These are phyloP conservation scores for Aureobasidium sp. DNA, from an alignment of 2,329 filamentous ascomycete species.

Conservation along the genomic window DNA sequence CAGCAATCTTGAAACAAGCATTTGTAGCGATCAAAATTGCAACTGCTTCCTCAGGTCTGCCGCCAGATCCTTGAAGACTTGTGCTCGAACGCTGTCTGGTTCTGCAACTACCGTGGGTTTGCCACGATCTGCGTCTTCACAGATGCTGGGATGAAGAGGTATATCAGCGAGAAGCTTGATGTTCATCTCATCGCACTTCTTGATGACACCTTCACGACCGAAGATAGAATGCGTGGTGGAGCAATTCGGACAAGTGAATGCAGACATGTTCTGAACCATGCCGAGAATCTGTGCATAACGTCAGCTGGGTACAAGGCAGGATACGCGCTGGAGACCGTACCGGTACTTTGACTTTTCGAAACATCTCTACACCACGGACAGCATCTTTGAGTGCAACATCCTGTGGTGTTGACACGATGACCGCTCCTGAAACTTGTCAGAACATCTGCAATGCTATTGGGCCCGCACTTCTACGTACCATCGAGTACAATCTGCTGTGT, in stretches of 20 bases:
- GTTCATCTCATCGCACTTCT: constrained; percentile 63
- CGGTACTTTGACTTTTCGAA: constrained; percentile 73
- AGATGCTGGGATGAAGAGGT: constrained; percentile 78
- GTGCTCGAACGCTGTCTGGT: constrained; percentile 64
- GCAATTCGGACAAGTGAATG: constrained; percentile 67
- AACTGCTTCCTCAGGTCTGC: constrained; percentile 14
- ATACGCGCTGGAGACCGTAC: constrained; percentile 26
- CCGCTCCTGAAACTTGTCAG: constrained; percentile 48
- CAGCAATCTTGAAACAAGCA: neutral
- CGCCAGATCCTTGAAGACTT: constrained; percentile 54
- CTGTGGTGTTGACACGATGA: constrained; percentile 91
- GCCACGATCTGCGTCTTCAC: constrained; percentile 77
- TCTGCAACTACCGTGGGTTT: constrained; percentile 87
- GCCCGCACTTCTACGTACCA: constrained; percentile 43
- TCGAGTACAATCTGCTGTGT: constrained; percentile 89
- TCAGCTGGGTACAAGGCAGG: neutral
- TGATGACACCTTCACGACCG: constrained; percentile 45
- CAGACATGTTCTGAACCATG: constrained; percentile 86
- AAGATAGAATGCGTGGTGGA: constrained; percentile 32
- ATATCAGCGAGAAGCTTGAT: constrained; percentile 84
- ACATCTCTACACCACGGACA: constrained; percentile 86
- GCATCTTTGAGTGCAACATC: constrained; percentile 89
- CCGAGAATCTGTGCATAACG: constrained; percentile 53
- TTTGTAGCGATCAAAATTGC: constrained; percentile 9
- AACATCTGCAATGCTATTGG: neutral